Percentiles rank a stretch among this genome's conserved stretches.
phyloP scores from a whole-genome alignment of 1,284 basidiomycete genomes.

The Cutaneotrichosporon curvatum region DNA sequence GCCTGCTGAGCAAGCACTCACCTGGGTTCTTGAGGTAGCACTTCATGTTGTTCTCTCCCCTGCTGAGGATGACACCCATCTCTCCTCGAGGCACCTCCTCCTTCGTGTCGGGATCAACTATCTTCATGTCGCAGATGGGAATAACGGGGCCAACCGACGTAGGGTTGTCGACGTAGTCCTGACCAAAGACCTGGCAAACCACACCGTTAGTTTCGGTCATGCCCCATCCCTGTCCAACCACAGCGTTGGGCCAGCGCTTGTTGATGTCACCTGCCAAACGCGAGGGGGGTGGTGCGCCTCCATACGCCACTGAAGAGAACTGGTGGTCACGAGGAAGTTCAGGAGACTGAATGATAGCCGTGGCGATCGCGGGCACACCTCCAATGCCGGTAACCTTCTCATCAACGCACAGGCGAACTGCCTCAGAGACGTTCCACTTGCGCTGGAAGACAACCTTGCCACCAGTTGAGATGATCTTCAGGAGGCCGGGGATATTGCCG shows the following conservation, averaged over 20 bases:
- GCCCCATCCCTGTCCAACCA: conserved; percentile 32
- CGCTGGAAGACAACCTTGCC: conserved; percentile 34
- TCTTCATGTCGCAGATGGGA: conserved; percentile 30
- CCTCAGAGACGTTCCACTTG: conserved; percentile 30
- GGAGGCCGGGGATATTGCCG: conserved; percentile 36
- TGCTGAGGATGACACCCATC: conserved; percentile 28
- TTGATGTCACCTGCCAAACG: conserved; percentile 30
- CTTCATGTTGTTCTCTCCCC: conserved; percentile 40
- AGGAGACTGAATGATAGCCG: conserved; percentile 29
- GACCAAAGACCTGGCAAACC: conserved; percentile 30
- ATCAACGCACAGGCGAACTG: conserved; percentile 25
- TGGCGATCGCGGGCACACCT: conserved; percentile 38
- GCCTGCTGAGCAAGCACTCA: no score
- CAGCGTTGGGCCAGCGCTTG: conserved; percentile 28
- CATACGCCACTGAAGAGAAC: conserved; percentile 36
- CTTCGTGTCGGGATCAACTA: conserved; percentile 31
- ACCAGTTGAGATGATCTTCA: conserved; percentile 30
- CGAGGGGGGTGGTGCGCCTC: conserved; percentile 37
- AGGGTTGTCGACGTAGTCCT: conserved; percentile 28
- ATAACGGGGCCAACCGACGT: conserved; percentile 24
- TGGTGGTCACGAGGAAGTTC: conserved; percentile 21
- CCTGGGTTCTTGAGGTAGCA: conserved; percentile 28
- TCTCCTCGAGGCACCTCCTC: conserved; percentile 21
- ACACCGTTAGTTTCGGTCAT: conserved; percentile 41
- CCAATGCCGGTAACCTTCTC: conserved; percentile 37